Evolutionary conservation across 2,329 filamentous ascomycete species (phyloP), one percentile per base, ranked within the genome.

Genomic region (Cladobotryum protrusum): DNA sequence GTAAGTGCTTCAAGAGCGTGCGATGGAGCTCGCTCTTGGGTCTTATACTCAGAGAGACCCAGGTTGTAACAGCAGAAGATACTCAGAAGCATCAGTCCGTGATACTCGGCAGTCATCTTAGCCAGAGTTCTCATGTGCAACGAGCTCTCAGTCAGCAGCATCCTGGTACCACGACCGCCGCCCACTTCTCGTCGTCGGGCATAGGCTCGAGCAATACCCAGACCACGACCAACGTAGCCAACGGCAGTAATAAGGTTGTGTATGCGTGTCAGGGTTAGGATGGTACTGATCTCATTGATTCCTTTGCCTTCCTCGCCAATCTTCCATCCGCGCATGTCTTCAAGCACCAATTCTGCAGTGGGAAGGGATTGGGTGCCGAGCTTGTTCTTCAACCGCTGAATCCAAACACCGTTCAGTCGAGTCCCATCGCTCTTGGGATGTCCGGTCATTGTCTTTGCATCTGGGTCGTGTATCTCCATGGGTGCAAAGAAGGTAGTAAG

Each of bases 341-440:
- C 70, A 3, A 87, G 72, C 52, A 85, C 83, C 0, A 90, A 74
- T 63, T 90, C 86, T 0, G 85, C 86, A 0, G 86, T 89, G 0
- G 86, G 85, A 0, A 90, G 70, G 0, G 82, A 74, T 43, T 79
- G 79, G 0, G 85, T 89, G 20, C 86, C 86, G 3, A 87, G 73
- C 60, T 89, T 90, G 63, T 80, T 79, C 67, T 90, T 89, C 14
- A 90, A 70, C 0, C 85, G 75, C 50, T 84, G 79, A 54, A 89
- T 86, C 8, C 72, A 72, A 8, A 89, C 72, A 2, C 86, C 85
- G 59, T 89, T 89, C 11, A 84, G 72, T 47, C 78, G 74, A 2
- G 70, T 49, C 52, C 67, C 66, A 11, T 63, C 52, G 0, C 44
- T 13, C 4, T 53, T 57, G 5, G 59, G 54, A 3, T 56, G 13